These are phyloP conservation scores for Holtermannia corniformis DNA, from an alignment of 768 basidiomycete genomes.

Conservation along the genomic window DNA sequence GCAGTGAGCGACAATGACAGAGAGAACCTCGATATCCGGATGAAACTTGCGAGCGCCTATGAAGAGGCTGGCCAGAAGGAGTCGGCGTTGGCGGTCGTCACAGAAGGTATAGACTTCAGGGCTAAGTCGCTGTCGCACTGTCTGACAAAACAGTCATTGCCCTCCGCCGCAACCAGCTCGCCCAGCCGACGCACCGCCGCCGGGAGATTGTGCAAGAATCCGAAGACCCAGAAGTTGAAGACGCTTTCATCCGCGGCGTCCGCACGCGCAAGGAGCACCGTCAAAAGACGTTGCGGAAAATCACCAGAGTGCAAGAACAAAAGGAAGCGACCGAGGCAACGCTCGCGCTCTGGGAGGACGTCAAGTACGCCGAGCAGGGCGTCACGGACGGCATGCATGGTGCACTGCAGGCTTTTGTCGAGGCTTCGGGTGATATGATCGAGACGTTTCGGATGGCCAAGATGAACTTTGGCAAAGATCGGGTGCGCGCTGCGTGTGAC, in stretches of 20 bases:
- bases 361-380: constrained; percentile 45
- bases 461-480: constrained; percentile 66
- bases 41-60: constrained; percentile 82
- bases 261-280: constrained; percentile 2
- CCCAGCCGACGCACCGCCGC: too few relatives aligned
- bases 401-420: constrained; percentile 63
- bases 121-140: too few relatives aligned
- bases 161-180: too few relatives aligned
- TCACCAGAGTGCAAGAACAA: constrained; percentile 56
- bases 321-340: constrained; percentile 53
- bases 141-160: too few relatives aligned
- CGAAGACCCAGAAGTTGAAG: neutral
- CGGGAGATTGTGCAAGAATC: neutral
- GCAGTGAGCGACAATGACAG: constrained; percentile 68
- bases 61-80: constrained; percentile 71
- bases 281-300: constrained; percentile 50
- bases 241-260: neutral
- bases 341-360: constrained; percentile 51
- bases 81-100: constrained; percentile 73
- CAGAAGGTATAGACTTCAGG: constrained; percentile 73
- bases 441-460: constrained; percentile 83
- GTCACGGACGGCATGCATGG: constrained; percentile 46
- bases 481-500: constrained; percentile 47
- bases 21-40: constrained; percentile 67
- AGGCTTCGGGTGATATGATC: constrained; percentile 73